phyloP scores from a whole-genome alignment of 2,329 filamentous ascomycete species.

The Alternaria longipes region DNA sequence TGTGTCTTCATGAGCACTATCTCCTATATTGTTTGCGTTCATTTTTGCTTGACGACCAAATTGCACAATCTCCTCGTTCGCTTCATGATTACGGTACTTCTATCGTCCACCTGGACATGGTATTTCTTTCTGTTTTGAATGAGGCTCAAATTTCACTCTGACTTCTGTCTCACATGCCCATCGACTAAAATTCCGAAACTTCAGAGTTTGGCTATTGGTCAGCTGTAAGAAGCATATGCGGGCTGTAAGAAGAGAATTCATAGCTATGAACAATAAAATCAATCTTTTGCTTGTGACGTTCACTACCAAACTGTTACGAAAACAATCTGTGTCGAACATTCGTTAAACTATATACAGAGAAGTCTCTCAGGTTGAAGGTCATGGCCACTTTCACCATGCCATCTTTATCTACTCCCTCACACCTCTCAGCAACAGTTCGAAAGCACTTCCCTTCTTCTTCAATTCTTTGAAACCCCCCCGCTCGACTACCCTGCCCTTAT shows the following conservation, averaged over 20 bases:
- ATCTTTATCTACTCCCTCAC: conserved; percentile 25
- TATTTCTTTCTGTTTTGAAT: not conserved
- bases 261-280: not conserved
- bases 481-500: conserved; percentile 74
- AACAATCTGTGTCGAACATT: not conserved
- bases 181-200: not conserved
- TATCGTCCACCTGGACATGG: not conserved
- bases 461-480: conserved; percentile 73
- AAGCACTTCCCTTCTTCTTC: conserved; percentile 37
- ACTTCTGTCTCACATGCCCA: not conserved
- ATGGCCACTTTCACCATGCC: not conserved
- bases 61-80: conserved; percentile 3
- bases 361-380: not conserved
- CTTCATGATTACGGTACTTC: not conserved
- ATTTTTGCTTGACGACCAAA: conserved; percentile 1
- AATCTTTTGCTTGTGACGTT: not conserved
- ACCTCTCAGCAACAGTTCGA: conserved; percentile 52
- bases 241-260: not conserved
- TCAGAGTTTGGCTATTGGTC: not conserved
- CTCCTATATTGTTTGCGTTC: not conserved
- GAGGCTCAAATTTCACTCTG: not conserved
- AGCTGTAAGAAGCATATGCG: not conserved
- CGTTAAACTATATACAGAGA: not conserved
- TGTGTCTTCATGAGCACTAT: not conserved
- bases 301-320: not conserved